phyloP scores from a whole-genome alignment of 306 rosid genomes.

The Cucurbita moschata region DNA sequence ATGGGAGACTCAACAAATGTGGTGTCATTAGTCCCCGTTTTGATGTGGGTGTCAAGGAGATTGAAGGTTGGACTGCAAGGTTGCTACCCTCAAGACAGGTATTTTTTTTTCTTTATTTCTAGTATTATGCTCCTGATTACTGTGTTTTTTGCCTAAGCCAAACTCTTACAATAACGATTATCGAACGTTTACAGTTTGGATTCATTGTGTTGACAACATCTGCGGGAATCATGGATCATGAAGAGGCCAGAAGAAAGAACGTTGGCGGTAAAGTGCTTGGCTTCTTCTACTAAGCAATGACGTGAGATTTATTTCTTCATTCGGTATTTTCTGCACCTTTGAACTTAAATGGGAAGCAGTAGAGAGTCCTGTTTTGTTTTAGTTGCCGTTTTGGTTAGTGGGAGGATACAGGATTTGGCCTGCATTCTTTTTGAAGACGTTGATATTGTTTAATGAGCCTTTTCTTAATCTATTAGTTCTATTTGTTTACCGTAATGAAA shows the following conservation, averaged over 20 bases:
- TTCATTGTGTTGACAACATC: slow-evolving; percentile 42
- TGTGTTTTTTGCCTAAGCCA: neutral
- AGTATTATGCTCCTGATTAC: neutral
- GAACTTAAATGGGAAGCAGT: slow-evolving; percentile 3
- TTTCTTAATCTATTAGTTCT: neutral
- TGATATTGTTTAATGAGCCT: neutral
- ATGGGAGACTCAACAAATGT: slow-evolving; percentile 52
- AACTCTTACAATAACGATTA: neutral
- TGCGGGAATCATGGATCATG: slow-evolving; percentile 52
- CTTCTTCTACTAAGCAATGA: slow-evolving; percentile 28
- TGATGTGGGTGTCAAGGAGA: slow-evolving; percentile 49
- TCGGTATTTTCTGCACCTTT: neutral
- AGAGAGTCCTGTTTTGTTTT: slow-evolving; percentile 1
- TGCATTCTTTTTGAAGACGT: neutral
- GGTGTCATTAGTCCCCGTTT: slow-evolving; percentile 64
- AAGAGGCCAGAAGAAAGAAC: slow-evolving; percentile 46
- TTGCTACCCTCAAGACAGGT: slow-evolving; percentile 61
- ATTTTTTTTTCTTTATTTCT: neutral
- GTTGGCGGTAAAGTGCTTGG: slow-evolving; percentile 56
- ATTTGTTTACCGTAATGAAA: neutral
- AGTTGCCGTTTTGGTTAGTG: neutral
- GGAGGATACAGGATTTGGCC: slow-evolving; percentile 2
- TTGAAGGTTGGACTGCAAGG: slow-evolving; percentile 60
- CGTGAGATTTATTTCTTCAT: neutral
- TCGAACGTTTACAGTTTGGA: slow-evolving; percentile 22